These are phyloP conservation scores for Rhizopus delemar DNA, from an alignment of 371 early-diverging fungal species.

Conservation along the genomic window DNA sequence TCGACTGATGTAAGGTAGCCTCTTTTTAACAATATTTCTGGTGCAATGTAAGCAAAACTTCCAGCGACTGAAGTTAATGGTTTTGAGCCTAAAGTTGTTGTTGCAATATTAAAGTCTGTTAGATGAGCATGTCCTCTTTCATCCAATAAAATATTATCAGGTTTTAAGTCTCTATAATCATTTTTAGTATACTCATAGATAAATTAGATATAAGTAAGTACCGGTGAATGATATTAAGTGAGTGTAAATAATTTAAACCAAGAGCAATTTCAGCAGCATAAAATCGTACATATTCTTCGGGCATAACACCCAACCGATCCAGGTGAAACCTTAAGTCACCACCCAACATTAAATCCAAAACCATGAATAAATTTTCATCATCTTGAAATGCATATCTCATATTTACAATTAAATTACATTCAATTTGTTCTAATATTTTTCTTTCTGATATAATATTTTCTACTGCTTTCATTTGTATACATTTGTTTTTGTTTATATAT, in stretches of 20 bases:
- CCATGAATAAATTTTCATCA: slow-evolving; percentile 80
- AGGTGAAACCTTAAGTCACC: slow-evolving; percentile 87
- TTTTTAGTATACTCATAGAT: too few species aligned
- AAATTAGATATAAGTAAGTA: neutral
- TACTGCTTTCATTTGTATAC: slow-evolving; percentile 59
- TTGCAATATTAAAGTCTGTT: slow-evolving; percentile 90
- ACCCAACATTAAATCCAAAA: slow-evolving; percentile 82
- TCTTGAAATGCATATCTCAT: slow-evolving; percentile 83
- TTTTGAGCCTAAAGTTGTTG: slow-evolving; percentile 27
- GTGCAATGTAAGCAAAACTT: slow-evolving; percentile 80
- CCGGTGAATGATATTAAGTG: slow-evolving; percentile 60
- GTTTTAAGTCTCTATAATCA: slow-evolving; percentile 78
- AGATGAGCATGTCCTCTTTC: slow-evolving; percentile 84
- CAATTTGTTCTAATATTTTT: slow-evolving; percentile 53
- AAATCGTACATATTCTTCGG: slow-evolving; percentile 77
- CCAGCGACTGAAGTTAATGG: slow-evolving; percentile 75
- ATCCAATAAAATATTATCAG: slow-evolving; percentile 91
- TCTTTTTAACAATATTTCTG: slow-evolving; percentile 72
- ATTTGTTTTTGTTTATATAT: slow-evolving; percentile 63
- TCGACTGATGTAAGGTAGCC: slow-evolving; percentile 77
- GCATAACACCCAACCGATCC: slow-evolving; percentile 59
- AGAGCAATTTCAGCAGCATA: slow-evolving; percentile 78
- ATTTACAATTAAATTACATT: slow-evolving; percentile 63
- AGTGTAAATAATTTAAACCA: slow-evolving; percentile 72
- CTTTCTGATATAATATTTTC: slow-evolving; percentile 65